A percentile compares a stretch with the other conserved stretches of the same genome.
These are phyloP conservation scores for Ballota nigra DNA, from an alignment of 257 asterid species.

Conservation along the genomic window DNA sequence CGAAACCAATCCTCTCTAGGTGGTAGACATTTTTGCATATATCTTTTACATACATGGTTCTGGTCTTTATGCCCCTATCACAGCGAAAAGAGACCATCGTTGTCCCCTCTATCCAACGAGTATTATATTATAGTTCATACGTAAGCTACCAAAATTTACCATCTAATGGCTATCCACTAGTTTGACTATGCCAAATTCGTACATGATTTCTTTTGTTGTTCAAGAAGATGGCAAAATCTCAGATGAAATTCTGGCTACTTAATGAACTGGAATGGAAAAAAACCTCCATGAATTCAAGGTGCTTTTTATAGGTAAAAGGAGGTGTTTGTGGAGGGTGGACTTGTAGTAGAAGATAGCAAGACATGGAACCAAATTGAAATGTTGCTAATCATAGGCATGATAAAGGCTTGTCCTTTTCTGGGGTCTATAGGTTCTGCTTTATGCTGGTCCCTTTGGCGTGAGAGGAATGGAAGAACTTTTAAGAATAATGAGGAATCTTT, in stretches of 20 bases:
- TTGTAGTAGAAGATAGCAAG: background rate
- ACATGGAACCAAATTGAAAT: background rate
- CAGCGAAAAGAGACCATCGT: background rate
- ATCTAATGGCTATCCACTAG: background rate
- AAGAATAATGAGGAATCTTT: background rate
- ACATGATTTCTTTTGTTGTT: background rate
- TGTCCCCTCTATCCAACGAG: background rate
- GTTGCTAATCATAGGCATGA: slow-evolving; percentile 1
- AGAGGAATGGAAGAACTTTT: background rate
- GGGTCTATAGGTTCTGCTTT: background rate
- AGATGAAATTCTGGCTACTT: background rate
- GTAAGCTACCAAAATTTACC: background rate
- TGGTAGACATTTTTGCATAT: background rate
- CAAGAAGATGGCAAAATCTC: background rate
- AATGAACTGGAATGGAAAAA: background rate
- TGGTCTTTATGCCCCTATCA: background rate
- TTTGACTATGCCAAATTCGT: background rate
- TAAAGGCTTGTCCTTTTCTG: background rate
- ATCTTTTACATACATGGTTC: background rate
- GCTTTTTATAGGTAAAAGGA: background rate
- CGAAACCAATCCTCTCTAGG: background rate
- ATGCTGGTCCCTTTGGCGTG: background rate
- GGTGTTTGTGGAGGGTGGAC: background rate
- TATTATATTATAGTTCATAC: background rate
- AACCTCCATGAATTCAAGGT: background rate